Evolutionary conservation across 495 filamentous ascomycete species (phyloP), one percentile per base, ranked within the genome.

Genomic region (Aspergillus heteromorphus): DNA sequence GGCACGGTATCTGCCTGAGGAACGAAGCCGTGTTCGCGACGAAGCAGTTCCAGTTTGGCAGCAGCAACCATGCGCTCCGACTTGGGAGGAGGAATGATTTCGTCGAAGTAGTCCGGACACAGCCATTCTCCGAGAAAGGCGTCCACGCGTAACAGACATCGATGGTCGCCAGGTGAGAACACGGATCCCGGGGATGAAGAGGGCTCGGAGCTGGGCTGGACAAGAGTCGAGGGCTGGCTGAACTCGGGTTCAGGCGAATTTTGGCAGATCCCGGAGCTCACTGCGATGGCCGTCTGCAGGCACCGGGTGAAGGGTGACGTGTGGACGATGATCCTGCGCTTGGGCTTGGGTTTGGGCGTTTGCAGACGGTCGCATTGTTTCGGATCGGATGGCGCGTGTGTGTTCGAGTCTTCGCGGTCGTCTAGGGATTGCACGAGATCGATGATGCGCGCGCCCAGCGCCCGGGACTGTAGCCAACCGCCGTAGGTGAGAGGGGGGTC

Each of bases 51-150:
- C 5, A 86, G 87, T 70, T 96, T 97, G 10, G 93, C 91, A 10
- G 79, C 80, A 14, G 87, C 85, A 1, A 97, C 78, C 88, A 98
- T 91, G 70, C 91, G 81, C 14, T 86, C 80, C 2, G 90, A 92
- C 41, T 80, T 79, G 2, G 93, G 95, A 13, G 93, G 93, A 2
- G 91, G 90, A 9, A 87, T 92, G 61, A 97, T 97, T 29, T 86
- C 76, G 40, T 92, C 91, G 62, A 89, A 99, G 64, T 99, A 99
- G 63, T 90, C 86, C 4, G 89, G 89, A 4, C 86, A 87, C 40
- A 97, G 77, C 93, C 93, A 99, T 73, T 99, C 93, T 14, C 95
- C 95, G 2, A 97, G 79, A 65, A 92, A 95, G 0, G 95, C 86
- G 70, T 97, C 95, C 6, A 97, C 79, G 1, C 93, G 86, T 47